Evolutionary conservation across 1,139 yeast genomes (phyloP), one percentile per base, ranked within the genome.

Genomic region (Trichomonascaceae sp.): DNA sequence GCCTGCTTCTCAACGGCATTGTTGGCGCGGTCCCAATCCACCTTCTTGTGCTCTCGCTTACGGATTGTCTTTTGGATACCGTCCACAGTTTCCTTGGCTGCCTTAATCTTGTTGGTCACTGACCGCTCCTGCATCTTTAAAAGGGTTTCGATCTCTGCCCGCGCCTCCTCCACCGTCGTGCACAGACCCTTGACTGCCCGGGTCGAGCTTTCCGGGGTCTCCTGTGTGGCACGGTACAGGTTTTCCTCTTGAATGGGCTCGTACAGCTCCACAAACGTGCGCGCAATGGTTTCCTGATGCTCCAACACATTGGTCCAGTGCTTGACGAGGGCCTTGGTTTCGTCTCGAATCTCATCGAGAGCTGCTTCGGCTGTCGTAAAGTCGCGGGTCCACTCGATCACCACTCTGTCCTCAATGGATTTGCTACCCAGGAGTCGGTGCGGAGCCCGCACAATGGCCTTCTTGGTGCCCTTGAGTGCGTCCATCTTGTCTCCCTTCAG

Each of bases 361-460:
- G 72, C 76, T 33, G 55, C 57, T 13, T 64, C 56, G 2, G 72
- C 59, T 17, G 62, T 55, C 31, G 60, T 56, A 38, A 71, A 49
- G 40, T 71, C 75, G 38, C 64, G 62, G 33, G 64, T 54, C 59
- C 70, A 70, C 32, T 65, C 67, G 9, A 57, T 49, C 22, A 71
- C 59, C 30, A 69, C 51, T 39, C 68, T 66, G 46, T 71, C 75
- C 42, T 70, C 75, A 13, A 48, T 43, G 9, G 58, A 48, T 41
- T 59, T 58, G 40, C 45, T 43, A 14, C 61, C 61, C 9, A 49
- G 35, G 13, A 59, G 42, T 20, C 53, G 46, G 40, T 58, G 63
- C n/a, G 63, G 63, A 1, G 60, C 50, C 25, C 63, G 44, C 25
- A 47, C 56, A 23, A 58, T 46, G 16, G 62, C 61, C 40, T 57